Evolutionary conservation across 2,329 filamentous ascomycete species (phyloP), one percentile per base, ranked within the genome.

Genomic region (Dactylonectria macrodidyma): DNA sequence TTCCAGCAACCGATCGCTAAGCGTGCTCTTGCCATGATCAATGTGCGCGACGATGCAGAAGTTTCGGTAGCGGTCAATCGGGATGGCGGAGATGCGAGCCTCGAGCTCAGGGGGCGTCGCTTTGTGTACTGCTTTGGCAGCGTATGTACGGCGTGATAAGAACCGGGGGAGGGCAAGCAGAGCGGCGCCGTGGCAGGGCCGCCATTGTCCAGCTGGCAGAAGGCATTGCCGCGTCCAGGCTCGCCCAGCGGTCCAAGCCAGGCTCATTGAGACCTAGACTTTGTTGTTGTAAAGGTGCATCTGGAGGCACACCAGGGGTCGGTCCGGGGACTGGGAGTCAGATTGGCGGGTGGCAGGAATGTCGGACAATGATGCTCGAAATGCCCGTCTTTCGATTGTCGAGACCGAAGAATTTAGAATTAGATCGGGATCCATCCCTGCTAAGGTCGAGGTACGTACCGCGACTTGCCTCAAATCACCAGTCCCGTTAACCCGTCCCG

Each of bases 11-110:
- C 96, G 92, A 78, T 99, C 96, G 73, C 92, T 95, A 60, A 99
- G 90, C 5, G 96, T 99, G 79, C 93, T 97, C 83, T 99, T 99
- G 77, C 96, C 96, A 90, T 99, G 96, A 81, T 99, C 96, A 79
- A 99, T 97, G 81, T 99, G 96, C 10, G 96, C 96, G 59, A 99
- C 95, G 77, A 99, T 98, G 82, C 96, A 99, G 81, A 99, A 99
- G 81, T 99, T 99, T 70, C 96, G 92, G 74, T 90, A 95, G 22
- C 93, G 89, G 65, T 92, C 90, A 76, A 95, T 92, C 2, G 93
- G 93, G 62, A 95, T 95, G 6, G 89, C 90, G 16, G 90, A 85
- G 67, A 95, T 95, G 71, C 90, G 87, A 12, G 75, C 75, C 46
- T 83, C 81, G 41, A 83, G 77, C 61, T 82, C 75, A 6, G 77